Base-by-base conservation (phyloP, 2,329 filamentous ascomycete genomes). In the Fusarium albosuccineum region DNA sequence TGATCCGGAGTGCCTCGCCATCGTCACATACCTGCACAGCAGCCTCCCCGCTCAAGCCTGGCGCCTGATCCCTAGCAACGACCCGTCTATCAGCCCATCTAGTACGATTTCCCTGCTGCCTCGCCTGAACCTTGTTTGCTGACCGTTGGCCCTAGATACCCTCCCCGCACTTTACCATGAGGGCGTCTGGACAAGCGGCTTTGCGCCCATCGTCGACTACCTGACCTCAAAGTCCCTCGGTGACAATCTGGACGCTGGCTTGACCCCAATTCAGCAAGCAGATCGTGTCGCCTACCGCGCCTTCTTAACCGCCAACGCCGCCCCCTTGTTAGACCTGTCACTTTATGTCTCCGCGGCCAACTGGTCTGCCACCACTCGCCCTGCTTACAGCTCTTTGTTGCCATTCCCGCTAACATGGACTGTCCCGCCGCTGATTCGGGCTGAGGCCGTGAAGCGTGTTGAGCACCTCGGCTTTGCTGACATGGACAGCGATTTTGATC, bases 301-400 rank as follows among this genome's bases (percentile, higher is more conserved):
- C 65, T 94, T 94, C 78, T 82, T 97, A 70, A 84, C 89, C 75
- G 87, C 89, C 27, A 89, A 91, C 60, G 92, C 91, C n/a, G 88
- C 90, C 50, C 88, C 91, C 33, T 87, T 98, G 62, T 78, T 97
- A 72, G 92, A 97, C 72, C 89, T 97, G 59, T 94, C 90, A 52
- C 90, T 98, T 71, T 98, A 97, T 78, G 91, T 96, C 66, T 96
- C 94, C 33, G 92, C 91, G 59, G 89, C 93, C 67, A 97, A 98
- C 82, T 99, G 96, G 86, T 85, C 89, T 57, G 82, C 85, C 42
- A 82, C 86, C 49, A 97, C 94, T 5, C 89, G 93, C 14, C 92
- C 93, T 3, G 91, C 93, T 37, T 97, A 94, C 80, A 93, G 90
- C 68, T 82, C 83, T 6, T 86, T 97, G 58, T 87, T 98, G 39